Conservation (phyloP, 768 basidiomycete species). For the Panaeolus cyanescens region DNA sequence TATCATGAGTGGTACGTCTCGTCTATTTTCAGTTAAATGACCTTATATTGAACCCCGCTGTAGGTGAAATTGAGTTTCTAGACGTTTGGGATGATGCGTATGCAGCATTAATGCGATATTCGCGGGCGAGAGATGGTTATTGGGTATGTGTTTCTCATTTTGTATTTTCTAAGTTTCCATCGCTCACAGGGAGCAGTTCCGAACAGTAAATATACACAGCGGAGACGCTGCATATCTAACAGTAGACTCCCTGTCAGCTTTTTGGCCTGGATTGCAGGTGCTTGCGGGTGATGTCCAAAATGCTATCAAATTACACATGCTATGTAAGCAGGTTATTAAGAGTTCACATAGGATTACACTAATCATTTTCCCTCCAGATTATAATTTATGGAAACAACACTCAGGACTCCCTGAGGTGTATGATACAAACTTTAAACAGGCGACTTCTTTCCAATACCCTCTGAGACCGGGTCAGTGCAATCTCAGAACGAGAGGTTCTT, state of each 20-base stretch:
- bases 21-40: not conserved
- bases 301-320: conserved; percentile 90
- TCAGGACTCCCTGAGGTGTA: conserved; percentile 92
- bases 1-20: conserved; percentile 67
- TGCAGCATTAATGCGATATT: conserved; percentile 82
- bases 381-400: conserved; percentile 89
- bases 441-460: conserved; percentile 79
- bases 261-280: conserved; percentile 96
- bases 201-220: conserved; percentile 76
- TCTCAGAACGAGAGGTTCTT: not conserved
- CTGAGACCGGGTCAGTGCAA: conserved; percentile 63
- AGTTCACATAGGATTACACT: not conserved
- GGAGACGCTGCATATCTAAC: conserved; percentile 75
- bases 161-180: not conserved
- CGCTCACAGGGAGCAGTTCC: conserved; percentile 57
- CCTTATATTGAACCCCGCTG: conserved; percentile 1
- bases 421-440: conserved; percentile 72
- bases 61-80: conserved; percentile 78
- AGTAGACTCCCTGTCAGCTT: conserved; percentile 96
- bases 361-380: conserved; percentile 50
- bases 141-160: conserved; percentile 55
- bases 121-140: conserved; percentile 82
- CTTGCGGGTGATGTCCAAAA: conserved; percentile 83
- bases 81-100: conserved; percentile 88
- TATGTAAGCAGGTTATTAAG: conserved; percentile 61